These are phyloP conservation scores for Aspergillus sp. DNA, from an alignment of 2,329 filamentous ascomycete genomes.

Conservation along the genomic window DNA sequence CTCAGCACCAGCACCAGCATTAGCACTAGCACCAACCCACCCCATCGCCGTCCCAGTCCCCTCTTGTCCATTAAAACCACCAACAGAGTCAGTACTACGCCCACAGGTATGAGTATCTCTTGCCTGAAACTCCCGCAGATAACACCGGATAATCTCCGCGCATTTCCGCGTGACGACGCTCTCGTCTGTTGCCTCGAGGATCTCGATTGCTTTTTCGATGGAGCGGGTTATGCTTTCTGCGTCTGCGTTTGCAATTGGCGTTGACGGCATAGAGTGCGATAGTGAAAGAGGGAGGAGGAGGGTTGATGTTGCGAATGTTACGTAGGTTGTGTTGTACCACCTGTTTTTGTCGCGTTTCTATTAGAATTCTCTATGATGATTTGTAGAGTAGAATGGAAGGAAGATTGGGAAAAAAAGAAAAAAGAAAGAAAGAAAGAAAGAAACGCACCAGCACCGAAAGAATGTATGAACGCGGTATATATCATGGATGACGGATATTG, in stretches of 20 bases:
- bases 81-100: not conserved
- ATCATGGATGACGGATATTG: slow-evolving; percentile 42
- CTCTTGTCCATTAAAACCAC: not conserved
- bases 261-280: slow-evolving; percentile 13
- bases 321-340: slow-evolving; percentile 47
- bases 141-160: slow-evolving; percentile 36
- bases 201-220: slow-evolving; percentile 40
- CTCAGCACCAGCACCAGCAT: not conserved
- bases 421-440: not conserved
- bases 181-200: slow-evolving; percentile 46
- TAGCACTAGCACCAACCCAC: not conserved
- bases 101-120: not conserved
- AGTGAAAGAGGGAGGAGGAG: slow-evolving; percentile 38
- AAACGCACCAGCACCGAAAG: slow-evolving; percentile 43
- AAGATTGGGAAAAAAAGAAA: too few species aligned
- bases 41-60: not conserved
- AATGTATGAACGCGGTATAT: slow-evolving; percentile 41
- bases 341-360: slow-evolving; percentile 21
- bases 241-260: slow-evolving; percentile 19
- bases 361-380: too few species aligned
- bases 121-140: slow-evolving; percentile 30
- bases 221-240: slow-evolving; percentile 28
- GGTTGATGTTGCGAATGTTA: slow-evolving; percentile 41
- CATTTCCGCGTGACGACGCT: slow-evolving; percentile 42
- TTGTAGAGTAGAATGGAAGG: too few species aligned